These are phyloP conservation scores for Penicillium sp. DNA, from an alignment of 2,329 filamentous ascomycete genomes.

Conservation along the genomic window DNA sequence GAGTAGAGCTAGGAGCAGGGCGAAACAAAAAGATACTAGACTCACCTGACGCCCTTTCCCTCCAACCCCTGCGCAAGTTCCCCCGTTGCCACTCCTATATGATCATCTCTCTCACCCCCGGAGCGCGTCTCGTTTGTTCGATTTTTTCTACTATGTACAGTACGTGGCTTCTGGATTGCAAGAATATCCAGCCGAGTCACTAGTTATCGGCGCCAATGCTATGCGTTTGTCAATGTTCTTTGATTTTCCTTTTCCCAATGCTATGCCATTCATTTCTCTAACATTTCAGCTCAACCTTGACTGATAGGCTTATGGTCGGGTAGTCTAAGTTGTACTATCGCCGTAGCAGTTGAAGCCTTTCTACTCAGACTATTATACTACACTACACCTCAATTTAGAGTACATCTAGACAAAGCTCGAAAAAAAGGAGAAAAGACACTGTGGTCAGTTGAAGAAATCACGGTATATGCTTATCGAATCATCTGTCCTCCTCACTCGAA, in stretches of 20 bases:
- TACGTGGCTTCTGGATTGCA: slow-evolving; percentile 36
- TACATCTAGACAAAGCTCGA: too few relatives aligned
- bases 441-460: background rate
- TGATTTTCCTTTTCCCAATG: background rate
- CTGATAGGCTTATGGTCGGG: too few relatives aligned
- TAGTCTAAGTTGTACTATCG: background rate
- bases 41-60: slow-evolving; percentile 6
- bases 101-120: slow-evolving; percentile 16
- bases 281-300: background rate
- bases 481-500: background rate
- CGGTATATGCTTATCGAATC: background rate
- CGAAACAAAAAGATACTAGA: slow-evolving; percentile 25
- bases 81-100: slow-evolving; percentile 24
- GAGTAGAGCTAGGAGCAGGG: slow-evolving; percentile 7
- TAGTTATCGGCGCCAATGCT: slow-evolving; percentile 23
- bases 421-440: background rate
- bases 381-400: too few relatives aligned
- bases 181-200: slow-evolving; percentile 27
- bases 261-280: background rate
- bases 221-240: slow-evolving; percentile 14
- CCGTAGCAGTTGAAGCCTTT: background rate
- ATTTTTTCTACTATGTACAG: slow-evolving; percentile 41
- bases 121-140: slow-evolving; percentile 22
- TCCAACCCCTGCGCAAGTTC: slow-evolving; percentile 9
- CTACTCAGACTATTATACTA: background rate